phyloP scores from a whole-genome alignment of 1,139 yeast species.

The Candida tetrigidarum region DNA sequence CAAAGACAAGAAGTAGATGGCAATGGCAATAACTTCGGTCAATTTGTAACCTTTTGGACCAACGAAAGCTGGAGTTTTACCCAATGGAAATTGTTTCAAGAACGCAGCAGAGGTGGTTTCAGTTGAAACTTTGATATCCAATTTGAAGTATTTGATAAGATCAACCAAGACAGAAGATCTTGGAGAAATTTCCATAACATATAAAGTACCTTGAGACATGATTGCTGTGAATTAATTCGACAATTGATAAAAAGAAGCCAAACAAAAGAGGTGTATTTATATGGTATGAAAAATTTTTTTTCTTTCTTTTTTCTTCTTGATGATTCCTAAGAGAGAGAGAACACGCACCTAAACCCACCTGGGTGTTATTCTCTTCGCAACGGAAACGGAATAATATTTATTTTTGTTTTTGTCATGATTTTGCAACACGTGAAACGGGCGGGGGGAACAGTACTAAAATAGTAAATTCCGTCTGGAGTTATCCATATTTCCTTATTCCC shows the following conservation, averaged over 20 bases:
- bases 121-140: conserved; percentile 61
- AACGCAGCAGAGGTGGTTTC: conserved; percentile 43
- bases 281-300: too few species aligned
- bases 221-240: background rate
- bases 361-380: too few species aligned
- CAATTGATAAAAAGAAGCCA: background rate
- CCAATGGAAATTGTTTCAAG: conserved; percentile 65
- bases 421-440: background rate
- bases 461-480: too few species aligned
- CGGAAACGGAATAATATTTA: too few species aligned
- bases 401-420: too few species aligned
- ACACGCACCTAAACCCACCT: too few species aligned
- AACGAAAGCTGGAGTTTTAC: conserved; percentile 75
- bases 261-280: too few species aligned
- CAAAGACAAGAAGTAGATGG: conserved; percentile 43
- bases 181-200: conserved; percentile 52
- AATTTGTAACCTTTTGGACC: conserved; percentile 82
- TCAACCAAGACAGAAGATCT: conserved; percentile 43
- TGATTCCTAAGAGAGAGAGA: background rate
- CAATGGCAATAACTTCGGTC: conserved; percentile 79
- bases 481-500: too few species aligned
- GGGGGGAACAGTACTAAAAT: too few species aligned
- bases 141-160: conserved; percentile 61
- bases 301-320: background rate
- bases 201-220: conserved; percentile 72